A percentile compares a stretch with the other conserved stretches of the same genome.
Evolutionary conservation across 257 asterid species (phyloP).

Genomic region (Nicotiana undulata): DNA sequence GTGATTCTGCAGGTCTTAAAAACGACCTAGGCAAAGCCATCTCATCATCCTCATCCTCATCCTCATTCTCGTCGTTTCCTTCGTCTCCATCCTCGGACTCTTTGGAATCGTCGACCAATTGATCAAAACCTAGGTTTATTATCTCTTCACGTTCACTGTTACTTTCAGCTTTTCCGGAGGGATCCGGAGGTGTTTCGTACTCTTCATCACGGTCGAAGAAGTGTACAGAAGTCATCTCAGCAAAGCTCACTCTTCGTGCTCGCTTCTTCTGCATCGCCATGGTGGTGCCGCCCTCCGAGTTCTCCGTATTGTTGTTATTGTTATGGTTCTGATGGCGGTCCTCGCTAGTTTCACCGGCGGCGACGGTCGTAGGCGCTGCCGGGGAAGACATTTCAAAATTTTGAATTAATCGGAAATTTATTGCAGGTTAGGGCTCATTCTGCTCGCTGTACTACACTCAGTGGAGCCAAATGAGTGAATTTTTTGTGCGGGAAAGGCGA

Average conservation of each 20-base stretch:
- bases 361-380: slow-evolving; percentile 23
- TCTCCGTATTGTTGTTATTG: slow-evolving; percentile 22
- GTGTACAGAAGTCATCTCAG: slow-evolving; percentile 81
- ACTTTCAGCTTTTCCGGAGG: slow-evolving; percentile 17
- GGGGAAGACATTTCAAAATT: slow-evolving; percentile 35
- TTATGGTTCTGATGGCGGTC: slow-evolving; percentile 20
- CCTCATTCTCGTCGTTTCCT: slow-evolving; percentile 22
- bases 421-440: slow-evolving; percentile 2
- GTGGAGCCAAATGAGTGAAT: neutral
- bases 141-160: slow-evolving; percentile 13
- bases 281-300: slow-evolving; percentile 55
- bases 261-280: slow-evolving; percentile 58
- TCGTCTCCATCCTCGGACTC: slow-evolving; percentile 17
- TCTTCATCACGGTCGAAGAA: slow-evolving; percentile 90
- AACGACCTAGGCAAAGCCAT: slow-evolving; percentile 41
- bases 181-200: slow-evolving; percentile 39
- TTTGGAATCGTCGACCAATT: slow-evolving; percentile 24
- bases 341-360: slow-evolving; percentile 10
- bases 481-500: slow-evolving; percentile 22
- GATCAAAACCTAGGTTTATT: slow-evolving; percentile 23
- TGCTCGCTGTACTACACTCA: neutral
- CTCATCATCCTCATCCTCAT: slow-evolving; percentile 51
- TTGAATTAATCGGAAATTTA: neutral
- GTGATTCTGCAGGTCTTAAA: slow-evolving; percentile 61
- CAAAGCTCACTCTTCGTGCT: slow-evolving; percentile 92